A percentile compares a stretch with the other conserved stretches of the same genome.
Conservation (phyloP, 805 yeast genomes). For the Citeromyces matritensis region DNA sequence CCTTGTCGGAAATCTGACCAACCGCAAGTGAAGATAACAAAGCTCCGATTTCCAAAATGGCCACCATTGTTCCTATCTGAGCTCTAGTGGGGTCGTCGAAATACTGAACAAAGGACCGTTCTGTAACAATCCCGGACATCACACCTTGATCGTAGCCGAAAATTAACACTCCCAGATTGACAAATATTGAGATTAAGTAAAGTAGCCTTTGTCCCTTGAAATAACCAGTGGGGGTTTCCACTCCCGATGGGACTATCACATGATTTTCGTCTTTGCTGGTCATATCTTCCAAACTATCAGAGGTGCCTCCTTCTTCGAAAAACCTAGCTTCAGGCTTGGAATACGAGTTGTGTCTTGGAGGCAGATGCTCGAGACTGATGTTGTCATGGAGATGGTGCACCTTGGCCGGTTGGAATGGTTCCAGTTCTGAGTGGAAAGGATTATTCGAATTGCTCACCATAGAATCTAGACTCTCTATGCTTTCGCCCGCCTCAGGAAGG, state of each 20-base stretch:
- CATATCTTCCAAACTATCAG: neutral
- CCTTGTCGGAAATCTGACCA: slow-evolving; percentile 57
- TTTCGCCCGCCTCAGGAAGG: too few species aligned
- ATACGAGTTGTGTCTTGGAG: neutral
- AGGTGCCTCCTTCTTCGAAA: neutral
- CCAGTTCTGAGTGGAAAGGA: too few species aligned
- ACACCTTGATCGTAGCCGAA: slow-evolving; percentile 68
- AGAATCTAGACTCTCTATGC: too few species aligned
- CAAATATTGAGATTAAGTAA: slow-evolving; percentile 11
- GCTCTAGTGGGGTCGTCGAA: slow-evolving; percentile 60
- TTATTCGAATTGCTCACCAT: too few species aligned
- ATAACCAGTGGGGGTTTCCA: slow-evolving; percentile 4
- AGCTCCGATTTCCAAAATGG: slow-evolving; percentile 77
- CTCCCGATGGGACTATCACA: slow-evolving; percentile 1
- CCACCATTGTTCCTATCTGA: slow-evolving; percentile 69
- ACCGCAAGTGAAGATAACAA: slow-evolving; percentile 58
- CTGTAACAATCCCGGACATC: slow-evolving; percentile 72
- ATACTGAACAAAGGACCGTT: slow-evolving; percentile 47
- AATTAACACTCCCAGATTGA: slow-evolving; percentile 25
- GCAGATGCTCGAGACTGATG: too few species aligned
- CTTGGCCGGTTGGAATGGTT: too few species aligned
- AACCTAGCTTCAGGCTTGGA: neutral
- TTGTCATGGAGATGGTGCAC: too few species aligned
- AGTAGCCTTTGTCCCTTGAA: slow-evolving; percentile 10
- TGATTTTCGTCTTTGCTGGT: slow-evolving; percentile 5